Base-by-base conservation (phyloP, 1,284 basidiomycete genomes). In the Leccinum pallidistipes region DNA sequence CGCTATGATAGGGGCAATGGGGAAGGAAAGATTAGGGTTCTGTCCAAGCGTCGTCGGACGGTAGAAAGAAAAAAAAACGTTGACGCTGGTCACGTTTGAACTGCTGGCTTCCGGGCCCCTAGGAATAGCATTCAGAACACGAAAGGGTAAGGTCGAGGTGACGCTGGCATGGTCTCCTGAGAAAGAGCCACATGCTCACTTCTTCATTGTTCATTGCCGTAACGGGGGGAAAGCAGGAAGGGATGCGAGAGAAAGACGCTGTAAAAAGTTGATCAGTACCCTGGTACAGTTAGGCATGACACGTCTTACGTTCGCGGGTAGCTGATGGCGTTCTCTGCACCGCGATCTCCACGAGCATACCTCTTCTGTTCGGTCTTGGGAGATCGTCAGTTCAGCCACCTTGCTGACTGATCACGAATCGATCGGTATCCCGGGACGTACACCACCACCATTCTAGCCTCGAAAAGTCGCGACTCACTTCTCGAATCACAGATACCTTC, bases 401-500 rank as follows among this genome's bases (percentile, higher is more conserved):
- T 47, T 34, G 5, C 11, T 51, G 12, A n/a, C 14, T 29, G 21
- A 7, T 12, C 31, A 27, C n/a, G 11, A 24, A 58, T 50, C 21
- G 18, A 54, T 38, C 34, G 60, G 18, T n/a, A 16, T 53, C 18
- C 60, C 58, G 43, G 45, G 38, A 12, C 27, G 36, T 18, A 51
- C 6, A 3, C 61, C 6, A 5, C 61, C 62, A 36, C 47, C 47
- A 14, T 34, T 43, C 55, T 56, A 59, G 61, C 51, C 32, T 58
- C 24, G 47, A 57, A 29, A 29, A 18, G 1, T 56, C 6, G 6
- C 34, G 34, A 36, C 34, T 36, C 57, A 57, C 58, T 53, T 38
- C 50, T 54, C 61, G 34, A 29, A 40, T 32, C 7, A 49, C 2
- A 21, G 24, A 47, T 68, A 29, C 68, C 63, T 72, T 69, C 36